A percentile compares a stretch with the other conserved stretches of the same genome.
phyloP scores from a whole-genome alignment of 192 early-diverging fungal genomes.

The Backusella liffmaniae region DNA sequence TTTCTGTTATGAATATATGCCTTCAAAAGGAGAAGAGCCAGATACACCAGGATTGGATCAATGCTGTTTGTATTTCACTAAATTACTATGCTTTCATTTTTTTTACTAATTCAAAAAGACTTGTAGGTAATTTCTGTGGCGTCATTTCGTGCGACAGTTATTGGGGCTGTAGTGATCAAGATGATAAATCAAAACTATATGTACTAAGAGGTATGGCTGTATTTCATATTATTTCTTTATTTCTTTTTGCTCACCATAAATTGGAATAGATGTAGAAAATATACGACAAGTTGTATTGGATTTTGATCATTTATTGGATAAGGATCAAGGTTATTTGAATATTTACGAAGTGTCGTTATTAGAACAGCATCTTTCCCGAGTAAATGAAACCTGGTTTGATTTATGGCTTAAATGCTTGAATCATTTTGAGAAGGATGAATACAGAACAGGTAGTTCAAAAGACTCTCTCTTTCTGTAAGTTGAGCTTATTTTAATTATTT shows the following conservation, averaged over 20 bases:
- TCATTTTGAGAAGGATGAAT: constrained; percentile 1
- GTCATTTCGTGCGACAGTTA: constrained; percentile 5
- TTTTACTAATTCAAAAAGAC: background rate
- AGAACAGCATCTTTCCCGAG: background rate
- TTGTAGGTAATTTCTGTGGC: constrained; percentile 12
- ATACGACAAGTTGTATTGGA: background rate
- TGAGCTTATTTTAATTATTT: too few species aligned
- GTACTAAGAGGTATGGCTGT: background rate
- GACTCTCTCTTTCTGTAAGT: too few species aligned
- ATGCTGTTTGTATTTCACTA: constrained; percentile 3
- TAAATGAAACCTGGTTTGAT: background rate
- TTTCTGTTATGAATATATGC: constrained; percentile 10
- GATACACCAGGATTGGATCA: background rate
- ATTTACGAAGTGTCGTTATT: background rate
- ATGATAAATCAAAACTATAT: background rate
- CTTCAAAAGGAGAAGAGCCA: background rate
- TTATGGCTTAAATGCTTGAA: background rate
- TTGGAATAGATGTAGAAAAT: background rate
- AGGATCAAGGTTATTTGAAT: background rate
- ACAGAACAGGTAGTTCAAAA: background rate
- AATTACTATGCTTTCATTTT: background rate
- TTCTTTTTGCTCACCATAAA: background rate
- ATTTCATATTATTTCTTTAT: background rate
- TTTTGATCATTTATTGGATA: background rate
- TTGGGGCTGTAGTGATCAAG: constrained; percentile 13